Base-by-base conservation (phyloP, 192 early-diverging fungal species). In the Linnemannia elongata region DNA sequence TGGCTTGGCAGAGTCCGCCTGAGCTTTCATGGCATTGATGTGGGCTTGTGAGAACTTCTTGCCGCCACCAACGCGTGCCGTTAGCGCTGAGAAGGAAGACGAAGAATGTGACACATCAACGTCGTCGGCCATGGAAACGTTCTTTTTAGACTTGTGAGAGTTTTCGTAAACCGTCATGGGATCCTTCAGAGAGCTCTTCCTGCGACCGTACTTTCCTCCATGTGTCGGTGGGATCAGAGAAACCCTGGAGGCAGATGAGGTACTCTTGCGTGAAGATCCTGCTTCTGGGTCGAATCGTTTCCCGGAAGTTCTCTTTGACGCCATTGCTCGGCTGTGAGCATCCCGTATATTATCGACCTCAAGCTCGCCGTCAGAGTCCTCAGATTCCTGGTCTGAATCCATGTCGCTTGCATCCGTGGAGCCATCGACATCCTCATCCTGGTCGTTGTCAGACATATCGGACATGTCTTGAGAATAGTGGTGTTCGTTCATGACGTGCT, bases 1-100 rank as follows among this genome's bases (percentile, higher is more conserved):
- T 54, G 84, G n/a, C 13, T 74, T 76, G 24, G 84, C 45, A 20
- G 74, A 72, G 33, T 68, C 44, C 12, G 57, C 36, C 52, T 47
- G 73, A 9, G 79, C 84, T 13, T 54, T 77, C 79, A 86, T 81
- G 44, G 84, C 84, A 20, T 86, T 76, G 42, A 86, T 69, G 35
- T 86, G 84, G 6, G 84, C 84, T 49, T 86, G 84, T 27, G 84
- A 86, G 55, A 86, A 86, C 75, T 86, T 80, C 54, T 86, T 86
- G 75, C 84, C 84, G 15, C 84, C 84, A 13, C 84, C 77, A n/a
- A 47, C 33, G n/a, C 72, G 42, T 39, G 74, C 44, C 33, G 33
- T 55, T 8, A 74, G 22, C 57, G 44, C n/a, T 7, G 54, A 35
- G 60, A 66, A 33, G 5, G 52, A 72, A 0, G 76, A 44, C 33